Conservation (phyloP, 345 rosid genomes). For the Bruguiera parviflora region DNA sequence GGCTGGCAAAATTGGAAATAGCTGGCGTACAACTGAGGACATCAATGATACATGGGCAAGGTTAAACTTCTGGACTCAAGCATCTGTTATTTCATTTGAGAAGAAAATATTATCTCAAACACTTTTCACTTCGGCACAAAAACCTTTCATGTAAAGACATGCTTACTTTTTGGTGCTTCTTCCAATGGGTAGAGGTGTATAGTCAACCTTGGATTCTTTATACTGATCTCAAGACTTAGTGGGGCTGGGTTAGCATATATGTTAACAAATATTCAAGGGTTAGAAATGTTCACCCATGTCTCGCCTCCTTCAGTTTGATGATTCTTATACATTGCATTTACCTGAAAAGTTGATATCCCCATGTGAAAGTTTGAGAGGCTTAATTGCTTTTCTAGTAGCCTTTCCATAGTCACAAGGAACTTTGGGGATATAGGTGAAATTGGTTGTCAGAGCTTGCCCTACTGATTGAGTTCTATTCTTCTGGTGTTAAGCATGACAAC, state of each 20-base stretch:
- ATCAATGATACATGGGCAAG: constrained; percentile 96
- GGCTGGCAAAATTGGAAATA: constrained; percentile 90
- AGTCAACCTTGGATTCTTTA: too few relatives aligned
- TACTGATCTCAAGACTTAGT: too few relatives aligned
- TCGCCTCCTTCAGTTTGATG: background rate
- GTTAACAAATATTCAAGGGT: background rate
- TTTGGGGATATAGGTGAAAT: too few relatives aligned
- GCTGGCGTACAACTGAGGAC: constrained; percentile 97
- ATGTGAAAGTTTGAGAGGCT: too few relatives aligned
- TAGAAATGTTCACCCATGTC: background rate
- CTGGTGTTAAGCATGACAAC: constrained; percentile 70
- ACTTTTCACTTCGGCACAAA: background rate
- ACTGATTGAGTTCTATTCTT: constrained; percentile 16
- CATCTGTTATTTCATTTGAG: background rate
- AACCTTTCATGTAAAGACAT: too few relatives aligned
- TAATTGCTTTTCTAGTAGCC: too few relatives aligned
- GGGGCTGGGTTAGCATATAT: too few relatives aligned
- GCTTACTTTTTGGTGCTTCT: too few relatives aligned
- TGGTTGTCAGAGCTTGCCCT: background rate
- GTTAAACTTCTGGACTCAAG: constrained; percentile 37
- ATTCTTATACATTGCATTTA: background rate
- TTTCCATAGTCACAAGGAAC: too few relatives aligned
- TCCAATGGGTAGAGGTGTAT: too few relatives aligned
- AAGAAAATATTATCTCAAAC: background rate
- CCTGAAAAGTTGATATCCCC: too few relatives aligned